A percentile compares a stretch with the other conserved stretches of the same genome.
Conservation (phyloP, 345 rosid species). For the Syzygium jambos region DNA sequence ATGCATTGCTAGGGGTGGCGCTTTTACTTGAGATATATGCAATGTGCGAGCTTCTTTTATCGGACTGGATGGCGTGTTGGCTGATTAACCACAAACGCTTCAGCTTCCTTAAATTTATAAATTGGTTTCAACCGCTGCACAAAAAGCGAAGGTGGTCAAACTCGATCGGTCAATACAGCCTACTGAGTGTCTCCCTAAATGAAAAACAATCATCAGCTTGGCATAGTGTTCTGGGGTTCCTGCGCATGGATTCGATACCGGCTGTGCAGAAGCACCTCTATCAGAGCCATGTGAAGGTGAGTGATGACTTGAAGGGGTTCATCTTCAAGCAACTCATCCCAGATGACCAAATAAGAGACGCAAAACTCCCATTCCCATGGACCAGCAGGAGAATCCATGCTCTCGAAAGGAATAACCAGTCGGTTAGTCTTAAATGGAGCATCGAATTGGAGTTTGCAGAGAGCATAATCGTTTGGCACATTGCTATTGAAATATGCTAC, state of each 20-base stretch:
- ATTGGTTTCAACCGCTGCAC: background rate
- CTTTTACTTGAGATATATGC: slow-evolving; percentile 7
- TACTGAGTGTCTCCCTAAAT: background rate
- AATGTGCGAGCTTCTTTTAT: background rate
- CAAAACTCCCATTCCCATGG: no score
- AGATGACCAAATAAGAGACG: no score
- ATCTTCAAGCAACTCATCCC: no score
- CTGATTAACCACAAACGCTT: background rate
- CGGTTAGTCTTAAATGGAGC: background rate
- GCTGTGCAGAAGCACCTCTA: no score
- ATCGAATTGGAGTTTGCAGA: background rate
- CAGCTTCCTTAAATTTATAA: background rate
- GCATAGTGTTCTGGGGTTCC: background rate
- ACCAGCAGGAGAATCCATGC: background rate
- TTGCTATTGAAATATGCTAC: background rate
- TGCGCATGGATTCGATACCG: background rate
- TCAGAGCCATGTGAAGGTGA: no score
- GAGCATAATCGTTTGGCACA: background rate
- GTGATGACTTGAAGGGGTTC: no score
- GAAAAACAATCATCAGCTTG: background rate
- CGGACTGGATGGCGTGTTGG: slow-evolving; percentile 2
- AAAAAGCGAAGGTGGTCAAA: background rate
- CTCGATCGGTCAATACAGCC: background rate
- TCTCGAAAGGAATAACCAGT: background rate
- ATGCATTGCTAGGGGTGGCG: slow-evolving; percentile 2